These are phyloP conservation scores for Globisporangium yorkense DNA, from an alignment of 352 stramenopile species.

Conservation along the genomic window DNA sequence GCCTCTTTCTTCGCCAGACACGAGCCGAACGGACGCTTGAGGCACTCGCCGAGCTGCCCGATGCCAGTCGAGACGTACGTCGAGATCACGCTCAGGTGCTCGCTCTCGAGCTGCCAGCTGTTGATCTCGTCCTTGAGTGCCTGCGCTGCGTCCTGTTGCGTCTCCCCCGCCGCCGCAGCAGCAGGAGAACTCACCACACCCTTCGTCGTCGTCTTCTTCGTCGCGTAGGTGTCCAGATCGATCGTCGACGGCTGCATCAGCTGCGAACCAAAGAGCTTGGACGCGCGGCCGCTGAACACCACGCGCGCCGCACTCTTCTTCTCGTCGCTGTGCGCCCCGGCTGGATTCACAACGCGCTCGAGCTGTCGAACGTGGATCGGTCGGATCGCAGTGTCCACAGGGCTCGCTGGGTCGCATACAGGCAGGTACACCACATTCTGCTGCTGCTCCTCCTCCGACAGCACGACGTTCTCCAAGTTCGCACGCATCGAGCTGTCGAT, in stretches of 20 bases:
- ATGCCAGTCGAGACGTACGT: not conserved
- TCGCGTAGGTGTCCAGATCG: conserved; percentile 26
- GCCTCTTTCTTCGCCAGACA: conserved; percentile 11
- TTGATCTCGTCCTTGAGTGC: conserved; percentile 41
- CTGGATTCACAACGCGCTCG: conserved; percentile 33
- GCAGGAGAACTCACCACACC: not conserved
- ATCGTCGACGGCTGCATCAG: conserved; percentile 59
- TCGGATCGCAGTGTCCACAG: conserved; percentile 31
- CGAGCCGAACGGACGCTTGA: conserved; percentile 9
- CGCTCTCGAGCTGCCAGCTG: conserved; percentile 26
- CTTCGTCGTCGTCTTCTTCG: conserved; percentile 15
- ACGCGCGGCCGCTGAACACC: conserved; percentile 64
- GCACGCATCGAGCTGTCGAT: conserved; percentile 42
- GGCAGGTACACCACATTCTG: conserved; percentile 56
- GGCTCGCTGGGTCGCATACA: conserved; percentile 22
- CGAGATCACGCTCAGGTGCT: conserved; percentile 3
- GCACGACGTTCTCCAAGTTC: conserved; percentile 21
- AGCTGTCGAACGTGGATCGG: conserved; percentile 32
- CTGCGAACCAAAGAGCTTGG: conserved; percentile 66
- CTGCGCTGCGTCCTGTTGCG: conserved; percentile 21
- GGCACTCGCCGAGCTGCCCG: conserved; percentile 2
- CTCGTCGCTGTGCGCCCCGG: conserved; percentile 10
- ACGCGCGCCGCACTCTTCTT: conserved; percentile 35
- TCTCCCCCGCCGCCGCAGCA: conserved; percentile 23
- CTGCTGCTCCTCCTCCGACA: conserved; percentile 34